Base-by-base conservation (phyloP, 331 rosid species). In the Rosa hybrid region DNA sequence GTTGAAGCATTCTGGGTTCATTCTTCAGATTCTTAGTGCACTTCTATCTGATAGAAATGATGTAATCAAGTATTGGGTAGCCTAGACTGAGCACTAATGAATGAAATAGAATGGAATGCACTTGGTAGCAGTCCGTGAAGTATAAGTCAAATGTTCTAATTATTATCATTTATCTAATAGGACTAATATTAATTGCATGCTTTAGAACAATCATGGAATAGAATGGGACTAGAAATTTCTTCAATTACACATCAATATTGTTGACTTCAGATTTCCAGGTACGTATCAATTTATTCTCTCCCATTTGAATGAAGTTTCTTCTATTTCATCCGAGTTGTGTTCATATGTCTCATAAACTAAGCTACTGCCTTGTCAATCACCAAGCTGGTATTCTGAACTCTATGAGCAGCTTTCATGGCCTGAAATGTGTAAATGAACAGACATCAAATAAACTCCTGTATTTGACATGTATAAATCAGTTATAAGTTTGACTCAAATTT, bases 341-440 rank as follows among this genome's bases (percentile, higher is more conserved):
- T n/a, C 68, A 38, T 34, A 39, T 12, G 41, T 79, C 20, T 8
- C 6, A 17, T 8, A 53, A 48, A 25, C 59, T 57, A 64, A 76
- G 74, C 39, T 77, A 77, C 54, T 74, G 82, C 81, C 59, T 2
- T 39, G 68, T 68, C 78, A 30, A 60, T 34, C 50, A 59, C 76
- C 44, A 16, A 4, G 81, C 18, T 48, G 8, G 87, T 71, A 41
- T 70, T 73, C 49, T 76, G 82, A 30, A 82, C 80, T 30, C 42
- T n/a, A 12, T 81, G 63, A 41, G 68, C 65, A 20, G 89, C 86
- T 81, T 83, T 86, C 73, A 68, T 83, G 69, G 91, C 91, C 90
- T 84, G 87, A 81, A 80, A 44, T 25, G 3, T 71, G 23, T 27
- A 60, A 49, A 80, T 76, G 38, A 69, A 57, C 46, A 27, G 14